Evolutionary conservation across 2,329 filamentous ascomycete genomes (phyloP).

Genomic region (Teratosphaeria nubilosa): DNA sequence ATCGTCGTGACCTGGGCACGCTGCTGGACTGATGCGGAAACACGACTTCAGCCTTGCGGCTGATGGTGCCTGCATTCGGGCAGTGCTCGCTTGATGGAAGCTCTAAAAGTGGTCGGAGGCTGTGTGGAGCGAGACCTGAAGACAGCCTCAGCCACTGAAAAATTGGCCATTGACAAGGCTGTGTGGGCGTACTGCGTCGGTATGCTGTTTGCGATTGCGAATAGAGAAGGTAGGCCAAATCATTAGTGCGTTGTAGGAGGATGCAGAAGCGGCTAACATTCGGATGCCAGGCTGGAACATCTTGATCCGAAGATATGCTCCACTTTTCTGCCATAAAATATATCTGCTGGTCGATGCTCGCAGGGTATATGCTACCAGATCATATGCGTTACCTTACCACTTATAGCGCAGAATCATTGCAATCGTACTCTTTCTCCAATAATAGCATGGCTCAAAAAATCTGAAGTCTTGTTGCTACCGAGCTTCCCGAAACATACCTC

Average conservation of each 20-base stretch:
- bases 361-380: not conserved
- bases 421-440: not conserved
- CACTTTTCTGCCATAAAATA: not conserved
- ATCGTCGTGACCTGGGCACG: not conserved
- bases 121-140: not conserved
- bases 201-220: not conserved
- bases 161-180: no score
- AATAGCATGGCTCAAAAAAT: not conserved
- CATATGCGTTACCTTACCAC: not conserved
- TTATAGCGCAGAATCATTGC: not conserved
- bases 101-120: not conserved
- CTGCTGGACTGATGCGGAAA: not conserved
- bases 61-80: not conserved
- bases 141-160: not conserved
- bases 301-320: not conserved
- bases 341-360: not conserved
- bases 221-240: no score
- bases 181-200: no score
- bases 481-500: not conserved
- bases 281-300: not conserved
- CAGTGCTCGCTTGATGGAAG: not conserved
- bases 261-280: not conserved
- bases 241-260: not conserved
- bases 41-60: not conserved
- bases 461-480: not conserved